Conservation (phyloP, 164 flowering plant species). For the Tinospora cordifolia region DNA sequence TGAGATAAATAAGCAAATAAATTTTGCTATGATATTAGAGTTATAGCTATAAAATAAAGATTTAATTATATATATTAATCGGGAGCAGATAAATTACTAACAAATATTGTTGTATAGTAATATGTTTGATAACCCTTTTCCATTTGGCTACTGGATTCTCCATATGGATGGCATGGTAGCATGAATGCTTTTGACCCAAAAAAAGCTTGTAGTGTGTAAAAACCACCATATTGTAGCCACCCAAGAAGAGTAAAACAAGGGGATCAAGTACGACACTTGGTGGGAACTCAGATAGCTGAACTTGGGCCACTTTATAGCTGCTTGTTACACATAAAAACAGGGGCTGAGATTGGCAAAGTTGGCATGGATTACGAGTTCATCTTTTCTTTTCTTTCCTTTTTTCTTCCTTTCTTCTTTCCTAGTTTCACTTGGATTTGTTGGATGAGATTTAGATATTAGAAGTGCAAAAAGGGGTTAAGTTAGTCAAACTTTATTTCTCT, state of each 20-base stretch:
- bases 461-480: neutral
- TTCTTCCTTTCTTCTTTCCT: neutral
- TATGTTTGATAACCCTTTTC: neutral
- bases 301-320: neutral
- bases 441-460: neutral
- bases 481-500: conserved; percentile 3
- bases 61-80: too few species aligned
- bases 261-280: neutral
- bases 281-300: neutral
- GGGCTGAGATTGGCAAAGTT: neutral
- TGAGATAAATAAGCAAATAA: too few species aligned
- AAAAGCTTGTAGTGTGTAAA: neutral
- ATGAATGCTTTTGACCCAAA: neutral
- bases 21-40: too few species aligned
- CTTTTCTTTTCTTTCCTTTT: neutral
- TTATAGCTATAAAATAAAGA: too few species aligned
- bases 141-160: too few species aligned
- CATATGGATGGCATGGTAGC: neutral
- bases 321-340: neutral
- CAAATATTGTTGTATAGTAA: neutral
- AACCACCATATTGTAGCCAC: neutral
- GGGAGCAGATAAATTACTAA: too few species aligned
- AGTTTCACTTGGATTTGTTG: neutral
- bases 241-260: neutral
- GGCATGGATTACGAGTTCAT: neutral